A percentile compares a stretch with the other conserved stretches of the same genome.
Evolutionary conservation across 2,329 filamentous ascomycete genomes (phyloP).

Genomic region (Aspergillus sojae): DNA sequence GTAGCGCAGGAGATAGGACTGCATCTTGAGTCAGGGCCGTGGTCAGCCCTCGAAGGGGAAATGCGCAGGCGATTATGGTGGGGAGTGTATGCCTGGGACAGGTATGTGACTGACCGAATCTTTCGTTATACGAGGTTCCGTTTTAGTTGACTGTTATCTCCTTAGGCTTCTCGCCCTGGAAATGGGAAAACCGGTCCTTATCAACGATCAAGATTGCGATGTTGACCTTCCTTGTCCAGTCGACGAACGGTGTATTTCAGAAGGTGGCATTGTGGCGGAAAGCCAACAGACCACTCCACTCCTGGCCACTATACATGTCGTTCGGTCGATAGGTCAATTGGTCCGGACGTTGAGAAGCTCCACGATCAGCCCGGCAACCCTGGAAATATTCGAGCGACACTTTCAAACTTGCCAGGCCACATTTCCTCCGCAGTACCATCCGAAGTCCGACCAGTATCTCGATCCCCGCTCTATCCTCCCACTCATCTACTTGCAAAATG

Average conservation of each 20-base stretch:
- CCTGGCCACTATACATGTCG: slow-evolving; percentile 77
- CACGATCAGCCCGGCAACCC: slow-evolving; percentile 65
- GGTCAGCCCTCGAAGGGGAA: slow-evolving; percentile 76
- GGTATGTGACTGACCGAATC: slow-evolving; percentile 49
- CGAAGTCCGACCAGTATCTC: slow-evolving; percentile 66
- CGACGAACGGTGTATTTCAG: slow-evolving; percentile 68
- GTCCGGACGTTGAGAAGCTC: slow-evolving; percentile 70
- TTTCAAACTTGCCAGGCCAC: slow-evolving; percentile 73
- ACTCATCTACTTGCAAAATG: slow-evolving; percentile 76
- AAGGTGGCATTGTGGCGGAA: slow-evolving; percentile 49
- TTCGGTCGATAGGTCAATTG: slow-evolving; percentile 74
- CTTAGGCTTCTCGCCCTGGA: slow-evolving; percentile 73
- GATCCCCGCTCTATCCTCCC: slow-evolving; percentile 75
- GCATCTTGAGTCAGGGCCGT: slow-evolving; percentile 72
- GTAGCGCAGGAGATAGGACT: slow-evolving; percentile 83
- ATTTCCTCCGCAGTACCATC: slow-evolving; percentile 75
- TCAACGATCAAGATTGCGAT: slow-evolving; percentile 87
- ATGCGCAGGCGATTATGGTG: slow-evolving; percentile 91
- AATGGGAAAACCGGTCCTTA: slow-evolving; percentile 76
- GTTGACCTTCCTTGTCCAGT: slow-evolving; percentile 75
- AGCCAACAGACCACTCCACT: slow-evolving; percentile 68
- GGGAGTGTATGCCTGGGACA: slow-evolving; percentile 87
- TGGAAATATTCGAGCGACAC: slow-evolving; percentile 79
- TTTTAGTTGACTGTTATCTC: neutral
- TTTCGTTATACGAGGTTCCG: neutral